phyloP scores from a whole-genome alignment of 140 eudicot genomes.

The Senecio squalidus region DNA sequence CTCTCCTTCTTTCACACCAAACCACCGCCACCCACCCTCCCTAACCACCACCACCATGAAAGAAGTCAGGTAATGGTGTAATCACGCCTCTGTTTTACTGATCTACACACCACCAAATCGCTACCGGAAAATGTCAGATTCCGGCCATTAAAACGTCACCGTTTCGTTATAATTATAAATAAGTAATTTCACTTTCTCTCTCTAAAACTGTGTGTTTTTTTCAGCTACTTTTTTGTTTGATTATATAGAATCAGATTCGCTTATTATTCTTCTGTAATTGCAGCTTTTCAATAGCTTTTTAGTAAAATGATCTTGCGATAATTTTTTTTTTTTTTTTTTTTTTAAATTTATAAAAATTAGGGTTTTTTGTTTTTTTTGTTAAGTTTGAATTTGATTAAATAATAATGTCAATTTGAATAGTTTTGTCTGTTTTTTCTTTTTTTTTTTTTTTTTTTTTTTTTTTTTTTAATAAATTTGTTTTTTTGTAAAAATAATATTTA shows the following conservation, averaged over 20 bases:
- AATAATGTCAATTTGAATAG: slow-evolving; percentile 16
- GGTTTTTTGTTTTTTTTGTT: slow-evolving; percentile 9
- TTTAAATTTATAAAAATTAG: neutral
- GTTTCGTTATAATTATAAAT: slow-evolving; percentile 12
- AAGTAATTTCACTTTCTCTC: slow-evolving; percentile 13
- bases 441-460: slow-evolving; percentile 16
- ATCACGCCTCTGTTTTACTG: slow-evolving; percentile 11
- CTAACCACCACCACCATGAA: no score
- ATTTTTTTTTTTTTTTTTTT: neutral
- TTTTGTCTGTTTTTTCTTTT: slow-evolving; percentile 16
- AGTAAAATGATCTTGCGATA: slow-evolving; percentile 21
- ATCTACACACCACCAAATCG: neutral
- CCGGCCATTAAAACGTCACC: slow-evolving; percentile 21
- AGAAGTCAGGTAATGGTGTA: no score
- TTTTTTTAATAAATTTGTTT: slow-evolving; percentile 1
- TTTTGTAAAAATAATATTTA: no score
- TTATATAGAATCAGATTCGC: slow-evolving; percentile 37
- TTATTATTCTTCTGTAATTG: slow-evolving; percentile 18
- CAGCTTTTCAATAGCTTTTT: slow-evolving; percentile 24
- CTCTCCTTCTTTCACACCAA: no score
- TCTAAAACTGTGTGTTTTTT: slow-evolving; percentile 7
- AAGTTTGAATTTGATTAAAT: neutral
- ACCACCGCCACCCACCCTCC: no score
- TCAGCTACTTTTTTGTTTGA: neutral
- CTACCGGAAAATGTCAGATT: slow-evolving; percentile 38